Evolutionary conservation across 495 filamentous ascomycete genomes (phyloP).

Genomic region (Cryomyces minteri): DNA sequence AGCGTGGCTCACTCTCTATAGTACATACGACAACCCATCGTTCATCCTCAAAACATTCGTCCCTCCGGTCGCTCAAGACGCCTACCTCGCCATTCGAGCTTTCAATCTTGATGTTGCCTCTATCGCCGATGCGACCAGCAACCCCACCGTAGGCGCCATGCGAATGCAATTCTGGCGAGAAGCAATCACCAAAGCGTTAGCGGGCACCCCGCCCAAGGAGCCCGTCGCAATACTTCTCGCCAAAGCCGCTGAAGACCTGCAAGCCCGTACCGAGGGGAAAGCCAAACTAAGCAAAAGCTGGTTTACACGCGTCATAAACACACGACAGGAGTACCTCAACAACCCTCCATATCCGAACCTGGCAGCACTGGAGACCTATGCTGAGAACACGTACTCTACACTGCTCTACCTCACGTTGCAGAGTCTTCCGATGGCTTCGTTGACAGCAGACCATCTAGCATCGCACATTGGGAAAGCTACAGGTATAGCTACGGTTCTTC

Average conservation of each 20-base stretch:
- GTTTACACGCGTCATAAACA: slow-evolving; percentile 58
- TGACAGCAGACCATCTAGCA: slow-evolving; percentile 83
- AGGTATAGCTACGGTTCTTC: slow-evolving; percentile 71
- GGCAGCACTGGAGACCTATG: slow-evolving; percentile 63
- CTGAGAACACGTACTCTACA: slow-evolving; percentile 84
- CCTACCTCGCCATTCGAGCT: slow-evolving; percentile 79
- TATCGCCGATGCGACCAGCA: slow-evolving; percentile 74
- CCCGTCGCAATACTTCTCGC: slow-evolving; percentile 75
- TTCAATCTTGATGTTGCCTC: slow-evolving; percentile 82
- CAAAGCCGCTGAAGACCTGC: slow-evolving; percentile 44
- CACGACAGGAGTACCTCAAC: slow-evolving; percentile 65
- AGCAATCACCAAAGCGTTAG: slow-evolving; percentile 50
- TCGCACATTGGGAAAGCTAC: slow-evolving; percentile 87
- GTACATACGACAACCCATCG: slow-evolving; percentile 77
- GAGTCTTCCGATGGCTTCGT: slow-evolving; percentile 50
- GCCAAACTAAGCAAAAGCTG: slow-evolving; percentile 57
- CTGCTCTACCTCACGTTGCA: slow-evolving; percentile 81
- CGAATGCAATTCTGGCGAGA: slow-evolving; percentile 94
- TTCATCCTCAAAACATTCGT: slow-evolving; percentile 75
- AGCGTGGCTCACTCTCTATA: slow-evolving; percentile 37
- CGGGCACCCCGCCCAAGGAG: slow-evolving; percentile 65
- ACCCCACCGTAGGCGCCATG: slow-evolving; percentile 59
- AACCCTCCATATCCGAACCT: slow-evolving; percentile 65
- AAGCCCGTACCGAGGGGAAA: slow-evolving; percentile 31
- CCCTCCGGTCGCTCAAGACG: slow-evolving; percentile 46